Conservation (phyloP, 192 early-diverging fungal species). For the Entrophospora sp. region DNA sequence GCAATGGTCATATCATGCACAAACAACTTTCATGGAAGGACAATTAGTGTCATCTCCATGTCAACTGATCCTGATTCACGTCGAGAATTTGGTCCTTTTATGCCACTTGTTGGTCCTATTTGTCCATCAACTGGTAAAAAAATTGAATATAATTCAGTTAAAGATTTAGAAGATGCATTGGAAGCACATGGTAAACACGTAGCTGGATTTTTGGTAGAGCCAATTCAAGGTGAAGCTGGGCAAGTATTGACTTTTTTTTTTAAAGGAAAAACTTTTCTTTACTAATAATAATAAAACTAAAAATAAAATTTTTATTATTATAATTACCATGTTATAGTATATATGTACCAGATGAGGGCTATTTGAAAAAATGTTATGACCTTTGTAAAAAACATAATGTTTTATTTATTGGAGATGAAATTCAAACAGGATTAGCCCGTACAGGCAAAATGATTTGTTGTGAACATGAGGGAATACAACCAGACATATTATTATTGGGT, state of each 20-base stretch:
- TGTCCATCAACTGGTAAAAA: constrained; percentile 61
- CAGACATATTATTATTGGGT: constrained; percentile 38
- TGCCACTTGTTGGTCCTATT: constrained; percentile 74
- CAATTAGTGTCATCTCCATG: constrained; percentile 89
- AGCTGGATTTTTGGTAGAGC: constrained; percentile 94
- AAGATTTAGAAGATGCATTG: constrained; percentile 83
- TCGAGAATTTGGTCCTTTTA: constrained; percentile 86
- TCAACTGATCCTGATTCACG: constrained; percentile 83
- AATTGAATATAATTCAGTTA: constrained; percentile 77
- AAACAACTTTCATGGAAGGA: constrained; percentile 97
- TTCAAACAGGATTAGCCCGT: constrained; percentile 36
- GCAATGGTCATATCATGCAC: constrained; percentile 77
- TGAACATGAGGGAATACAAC: constrained; percentile 28
- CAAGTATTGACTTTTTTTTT: constrained; percentile 26
- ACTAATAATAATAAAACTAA: not conserved
- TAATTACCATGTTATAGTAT: no score
- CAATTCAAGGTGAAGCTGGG: constrained; percentile 98
- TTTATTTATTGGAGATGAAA: constrained; percentile 34
- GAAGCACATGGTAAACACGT: constrained; percentile 74
- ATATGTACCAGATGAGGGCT: constrained; percentile 38
- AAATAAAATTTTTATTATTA: not conserved
- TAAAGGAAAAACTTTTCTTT: no score
- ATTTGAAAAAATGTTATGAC: constrained; percentile 23
- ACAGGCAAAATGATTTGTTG: constrained; percentile 40
- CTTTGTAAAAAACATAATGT: constrained; percentile 35